A percentile compares a stretch with the other conserved stretches of the same genome.
Evolutionary conservation across 768 basidiomycete species (phyloP).

Genomic region (Boletus huronensis): DNA sequence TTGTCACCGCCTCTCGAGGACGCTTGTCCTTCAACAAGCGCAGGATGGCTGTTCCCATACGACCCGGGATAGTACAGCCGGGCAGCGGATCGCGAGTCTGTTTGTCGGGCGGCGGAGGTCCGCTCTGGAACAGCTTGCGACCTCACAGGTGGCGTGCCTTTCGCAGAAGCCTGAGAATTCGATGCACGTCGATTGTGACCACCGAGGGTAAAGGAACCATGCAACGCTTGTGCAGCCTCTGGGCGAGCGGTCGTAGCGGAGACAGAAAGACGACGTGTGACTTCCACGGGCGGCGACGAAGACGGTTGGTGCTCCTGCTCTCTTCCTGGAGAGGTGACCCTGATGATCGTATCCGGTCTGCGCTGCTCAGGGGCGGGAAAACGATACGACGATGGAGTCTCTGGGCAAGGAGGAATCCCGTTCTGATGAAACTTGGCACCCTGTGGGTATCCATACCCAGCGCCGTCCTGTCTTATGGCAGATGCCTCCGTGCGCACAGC

Average conservation of each 20-base stretch:
- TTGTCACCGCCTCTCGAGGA: slow-evolving; percentile 21
- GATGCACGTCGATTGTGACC: slow-evolving; percentile 20
- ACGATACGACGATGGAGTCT: slow-evolving; percentile 40
- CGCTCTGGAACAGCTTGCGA: slow-evolving; percentile 20
- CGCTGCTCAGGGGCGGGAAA: slow-evolving; percentile 43
- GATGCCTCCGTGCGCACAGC: slow-evolving; percentile 24
- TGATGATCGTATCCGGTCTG: slow-evolving; percentile 33
- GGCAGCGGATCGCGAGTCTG: slow-evolving; percentile 20
- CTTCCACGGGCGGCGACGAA: slow-evolving; percentile 46
- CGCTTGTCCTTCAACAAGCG: slow-evolving; percentile 10
- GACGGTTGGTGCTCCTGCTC: slow-evolving; percentile 39
- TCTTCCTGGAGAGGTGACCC: slow-evolving; percentile 41
- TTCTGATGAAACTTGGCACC: slow-evolving; percentile 35
- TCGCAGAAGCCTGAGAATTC: slow-evolving; percentile 12
- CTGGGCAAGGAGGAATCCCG: slow-evolving; percentile 30
- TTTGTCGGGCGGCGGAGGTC: slow-evolving; percentile 12
- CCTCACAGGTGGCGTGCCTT: slow-evolving; percentile 20
- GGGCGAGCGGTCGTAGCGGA: slow-evolving; percentile 41
- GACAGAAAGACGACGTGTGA: slow-evolving; percentile 45
- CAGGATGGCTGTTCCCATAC: slow-evolving; percentile 16
- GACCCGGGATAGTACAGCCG: slow-evolving; percentile 22
- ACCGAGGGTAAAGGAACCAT: slow-evolving; percentile 16
- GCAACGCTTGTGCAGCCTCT: slow-evolving; percentile 35
- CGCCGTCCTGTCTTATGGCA: slow-evolving; percentile 11
- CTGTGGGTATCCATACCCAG: slow-evolving; percentile 19